Base-by-base conservation (phyloP, 73 alveolate genomes). In the Stentor roeselii region DNA sequence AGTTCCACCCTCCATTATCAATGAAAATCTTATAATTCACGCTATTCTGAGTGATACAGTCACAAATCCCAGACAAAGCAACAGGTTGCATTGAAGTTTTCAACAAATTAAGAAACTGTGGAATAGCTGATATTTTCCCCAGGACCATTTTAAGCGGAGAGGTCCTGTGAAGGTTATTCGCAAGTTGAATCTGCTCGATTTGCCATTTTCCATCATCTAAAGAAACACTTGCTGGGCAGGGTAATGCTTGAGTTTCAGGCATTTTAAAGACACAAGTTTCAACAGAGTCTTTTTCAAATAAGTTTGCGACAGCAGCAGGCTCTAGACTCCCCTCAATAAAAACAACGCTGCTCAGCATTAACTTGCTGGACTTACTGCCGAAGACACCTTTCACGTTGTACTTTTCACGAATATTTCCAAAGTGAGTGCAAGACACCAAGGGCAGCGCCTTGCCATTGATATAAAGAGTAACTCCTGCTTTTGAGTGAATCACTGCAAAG, bases 1-100 rank as follows among this genome's bases (percentile, higher is more conserved):
- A 67, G 41, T 34, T 67, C 80, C 80, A 67, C 0, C 80, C 80
- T 30, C 80, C 80, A 21, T 21, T 67, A 30, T 67, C 80, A 27
- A 67, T 21, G 41, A 67, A 67, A 67, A 21, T 30, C 37, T 67
- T 21, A 40, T 67, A 67, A 2, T 67, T 67, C 11, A 11, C 34
- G 1, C 42, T 1, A 1, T 21, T 21, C 34, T 67, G 15, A 27
- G 80, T 67, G 14, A 67, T 67, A 32, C n/a, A 32, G 2, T 67
- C 41, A 67, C 80, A 67, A 34, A 67, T 67, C 1, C 34, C 21
- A 27, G n/a, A 21, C 21, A 67, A 21, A 21, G 80, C 80, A 27
- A 21, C 14, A 21, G 80, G 80, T 32, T 67, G 80, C 27, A 67
- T 15, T 21, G 21, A 36, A 67, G 80, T 67, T 67, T 67, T 67